Evolutionary conservation across 2,329 filamentous ascomycete genomes (phyloP), one percentile per base, ranked within the genome.

Genomic region (Sphaerulina vaccinii): DNA sequence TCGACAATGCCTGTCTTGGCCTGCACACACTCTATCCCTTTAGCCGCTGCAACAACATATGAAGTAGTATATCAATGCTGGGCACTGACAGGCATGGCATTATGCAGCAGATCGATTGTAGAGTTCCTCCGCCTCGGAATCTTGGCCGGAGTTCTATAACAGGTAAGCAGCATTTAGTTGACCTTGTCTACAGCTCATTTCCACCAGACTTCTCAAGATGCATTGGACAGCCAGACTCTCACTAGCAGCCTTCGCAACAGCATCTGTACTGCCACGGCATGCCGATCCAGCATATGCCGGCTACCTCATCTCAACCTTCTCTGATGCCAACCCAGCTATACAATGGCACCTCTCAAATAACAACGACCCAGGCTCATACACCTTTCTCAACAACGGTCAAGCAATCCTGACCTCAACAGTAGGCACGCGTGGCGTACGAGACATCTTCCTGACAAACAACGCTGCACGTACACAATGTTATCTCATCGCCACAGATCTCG

Each of bases 291-390:
- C 7, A 29, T 47, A 36, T 22, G 75, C 73, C 0, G 76, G 77
- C 2, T 81, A 81, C 61, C 65, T 81, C 1, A 77, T 77, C 2
- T 77, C 75, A 7, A 79, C 81, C 63, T 82, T 81, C 61, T 72
- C 80, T 3, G 78, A 79, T 4, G 71, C 75, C 22, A 75, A 78
- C 29, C 78, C 78, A 0, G 75, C 73, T 44, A 73, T 81, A 2
- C 81, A 80, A 62, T 75, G 79, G 53, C 79, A 81, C 58, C 70
- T 78, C 35, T 79, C 76, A 59, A 75, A 79, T 35, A 76, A 75
- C 46, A 80, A 81, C 60, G 72, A 77, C 57, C 68, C 77, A 0
- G 62, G 74, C 11, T 75, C 1, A 8, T 76, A 79, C 65, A 73
- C 67, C 37, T 69, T 77, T 1, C 61, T 81, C 37, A 81, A 81